Evolutionary conservation across 176 grass and related monocot genomes (phyloP).

Genomic region (Lolium multiflorum): DNA sequence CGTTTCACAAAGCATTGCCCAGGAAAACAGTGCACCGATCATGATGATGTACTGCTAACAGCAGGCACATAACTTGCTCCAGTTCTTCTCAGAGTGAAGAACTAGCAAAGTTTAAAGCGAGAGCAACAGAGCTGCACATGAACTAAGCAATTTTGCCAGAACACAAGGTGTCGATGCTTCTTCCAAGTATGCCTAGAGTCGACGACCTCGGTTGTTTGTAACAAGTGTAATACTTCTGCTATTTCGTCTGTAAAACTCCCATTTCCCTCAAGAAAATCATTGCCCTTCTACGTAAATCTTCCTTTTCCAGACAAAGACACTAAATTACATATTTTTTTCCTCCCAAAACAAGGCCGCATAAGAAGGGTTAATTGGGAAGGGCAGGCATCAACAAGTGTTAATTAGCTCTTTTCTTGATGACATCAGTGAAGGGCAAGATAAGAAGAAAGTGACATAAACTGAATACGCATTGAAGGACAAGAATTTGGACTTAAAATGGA

Average conservation of each 20-base stretch:
- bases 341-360: background rate
- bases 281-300: background rate
- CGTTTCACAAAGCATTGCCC: background rate
- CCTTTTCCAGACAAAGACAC: background rate
- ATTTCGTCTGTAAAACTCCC: background rate
- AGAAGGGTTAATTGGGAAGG: conserved; percentile 6
- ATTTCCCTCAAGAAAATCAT: background rate
- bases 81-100: background rate
- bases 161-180: background rate
- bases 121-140: background rate
- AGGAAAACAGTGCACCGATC: background rate
- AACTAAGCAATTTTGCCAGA: background rate
- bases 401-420: background rate
- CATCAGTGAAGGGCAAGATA: background rate
- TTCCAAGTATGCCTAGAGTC: background rate
- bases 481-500: background rate
- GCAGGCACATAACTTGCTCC: background rate
- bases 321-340: background rate
- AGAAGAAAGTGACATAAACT: background rate
- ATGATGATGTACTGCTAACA: background rate
- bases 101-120: background rate
- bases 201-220: background rate
- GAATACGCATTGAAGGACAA: background rate
- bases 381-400: background rate
- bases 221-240: background rate